Percentiles rank a stretch among this genome's conserved stretches.
These are phyloP conservation scores for Podila clonocystis DNA, from an alignment of 192 early-diverging fungal genomes.

Conservation along the genomic window DNA sequence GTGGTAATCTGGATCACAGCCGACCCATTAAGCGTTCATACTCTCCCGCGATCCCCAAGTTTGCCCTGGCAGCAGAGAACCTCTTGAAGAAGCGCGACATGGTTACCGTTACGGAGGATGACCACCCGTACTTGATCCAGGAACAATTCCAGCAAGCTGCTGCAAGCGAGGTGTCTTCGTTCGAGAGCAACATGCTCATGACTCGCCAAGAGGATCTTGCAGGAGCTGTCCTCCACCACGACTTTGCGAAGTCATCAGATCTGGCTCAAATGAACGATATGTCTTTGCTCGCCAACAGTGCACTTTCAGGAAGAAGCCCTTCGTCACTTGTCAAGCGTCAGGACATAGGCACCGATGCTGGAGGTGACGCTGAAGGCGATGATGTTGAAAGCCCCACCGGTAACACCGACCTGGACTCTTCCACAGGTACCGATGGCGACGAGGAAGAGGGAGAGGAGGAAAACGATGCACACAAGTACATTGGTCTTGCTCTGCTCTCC, in stretches of 20 bases:
- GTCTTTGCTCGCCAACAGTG: not conserved
- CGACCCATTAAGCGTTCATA: slow-evolving; percentile 34
- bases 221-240: not conserved
- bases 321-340: slow-evolving; percentile 24
- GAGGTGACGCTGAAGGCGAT: not conserved
- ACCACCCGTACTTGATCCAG: slow-evolving; percentile 15
- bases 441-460: slow-evolving; percentile 16
- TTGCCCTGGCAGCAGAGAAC: not conserved
- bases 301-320: not conserved
- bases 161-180: not conserved
- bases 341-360: not conserved
- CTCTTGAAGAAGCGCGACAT: slow-evolving; percentile 15
- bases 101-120: slow-evolving; percentile 10
- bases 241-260: slow-evolving; percentile 2
- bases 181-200: slow-evolving; percentile 34
- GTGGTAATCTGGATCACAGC: slow-evolving; percentile 12
- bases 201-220: slow-evolving; percentile 15
- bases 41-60: not conserved
- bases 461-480: slow-evolving; percentile 62
- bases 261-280: not conserved
- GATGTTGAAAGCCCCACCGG: not conserved
- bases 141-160: slow-evolving; percentile 17
- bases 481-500: slow-evolving; percentile 81
- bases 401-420: not conserved
- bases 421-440: not conserved